Conservation (phyloP, 2,329 filamentous ascomycete genomes). For the Didymella exigua region DNA sequence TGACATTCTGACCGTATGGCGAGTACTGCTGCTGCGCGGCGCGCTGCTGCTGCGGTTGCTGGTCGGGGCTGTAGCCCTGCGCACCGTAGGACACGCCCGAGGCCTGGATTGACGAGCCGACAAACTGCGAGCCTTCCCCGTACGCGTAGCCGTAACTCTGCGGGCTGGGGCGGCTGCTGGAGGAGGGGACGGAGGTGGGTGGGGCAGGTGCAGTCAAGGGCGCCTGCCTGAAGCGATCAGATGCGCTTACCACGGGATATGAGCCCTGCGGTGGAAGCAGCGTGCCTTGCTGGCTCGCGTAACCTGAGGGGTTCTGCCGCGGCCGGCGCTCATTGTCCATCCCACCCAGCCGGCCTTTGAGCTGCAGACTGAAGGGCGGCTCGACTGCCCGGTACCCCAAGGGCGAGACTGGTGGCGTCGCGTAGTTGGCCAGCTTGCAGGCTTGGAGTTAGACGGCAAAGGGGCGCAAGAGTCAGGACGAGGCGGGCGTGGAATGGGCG, state of each 20-base stretch:
- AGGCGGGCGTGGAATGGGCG: constrained; percentile 7
- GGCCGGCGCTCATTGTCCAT: constrained; percentile 79
- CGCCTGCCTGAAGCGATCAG: constrained; percentile 57
- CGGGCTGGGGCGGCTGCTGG: constrained; percentile 47
- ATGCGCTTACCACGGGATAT: constrained; percentile 53
- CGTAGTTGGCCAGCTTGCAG: constrained; percentile 70
- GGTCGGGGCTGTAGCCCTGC: constrained; percentile 65
- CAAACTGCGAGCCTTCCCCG: constrained; percentile 61
- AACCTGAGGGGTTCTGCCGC: constrained; percentile 74
- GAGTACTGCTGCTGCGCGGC: constrained; percentile 53
- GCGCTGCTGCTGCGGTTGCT: constrained; percentile 60
- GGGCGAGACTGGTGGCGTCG: constrained; percentile 67
- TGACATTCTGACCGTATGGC: constrained; percentile 68
- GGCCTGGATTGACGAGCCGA: constrained; percentile 60
- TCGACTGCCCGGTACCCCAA: constrained; percentile 66
- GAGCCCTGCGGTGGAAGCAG: constrained; percentile 52
- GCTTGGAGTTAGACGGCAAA: constrained; percentile 33
- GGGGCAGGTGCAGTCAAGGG: constrained; percentile 51
- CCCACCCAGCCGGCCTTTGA: constrained; percentile 61
- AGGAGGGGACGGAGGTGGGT: constrained; percentile 50
- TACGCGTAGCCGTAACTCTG: constrained; percentile 58
- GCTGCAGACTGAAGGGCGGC: constrained; percentile 62
- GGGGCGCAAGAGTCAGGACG: constrained; percentile 23
- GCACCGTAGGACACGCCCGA: constrained; percentile 64
- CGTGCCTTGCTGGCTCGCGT: constrained; percentile 58